Base-by-base conservation (phyloP, 768 basidiomycete species). In the Tricholoma bakamatsutake region DNA sequence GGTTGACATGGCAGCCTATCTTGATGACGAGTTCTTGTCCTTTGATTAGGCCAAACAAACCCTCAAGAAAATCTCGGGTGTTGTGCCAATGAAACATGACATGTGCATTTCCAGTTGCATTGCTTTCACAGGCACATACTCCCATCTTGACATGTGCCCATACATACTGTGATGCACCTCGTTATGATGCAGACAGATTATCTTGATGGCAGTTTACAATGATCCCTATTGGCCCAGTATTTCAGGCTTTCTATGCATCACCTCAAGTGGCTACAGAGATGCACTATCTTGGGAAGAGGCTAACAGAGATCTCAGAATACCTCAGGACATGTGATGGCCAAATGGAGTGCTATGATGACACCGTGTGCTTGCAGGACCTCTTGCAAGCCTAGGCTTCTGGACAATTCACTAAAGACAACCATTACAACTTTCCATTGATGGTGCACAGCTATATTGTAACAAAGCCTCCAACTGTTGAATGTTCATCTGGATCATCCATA, bases 61-160 rank as follows among this genome's bases (percentile, higher is more conserved):
- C 0, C 10, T 66, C 3, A 57, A n/a, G 9, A 24, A 53, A 9
- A 13, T 57, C 24, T 63, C 42, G 15, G 67, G 67, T 8, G 56
- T 68, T 10, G 62, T 35, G 8, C 51, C 33, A 11, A 42, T 24
- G 3, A 24, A 24, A 24, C 21, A 24, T 24, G 21, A 24, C 21
- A 24, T 24, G 21, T 24, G 21, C 21, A 21, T 6, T 8, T 21
- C 40, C 10, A 42, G 40, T 42, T 60, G 59, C 24, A 21, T 49
- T 5, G 49, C 35, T 8, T 60, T 57, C 27, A 60, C 56, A 5
- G 53, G 59, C 7, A 48, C 53, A 0, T 55, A 45, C 30, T 42
- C 18, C 5, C 11, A 30, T 1, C 53, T 60, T 1, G 50, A 53
- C 31, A 1, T 60, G 56, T 33, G 35, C n/a, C n/a, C n/a, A n/a